Percentiles rank a stretch among this genome's conserved stretches.
Evolutionary conservation across 208 protist species (phyloP).

Genomic region (Acanthamoeba lenticulata): DNA sequence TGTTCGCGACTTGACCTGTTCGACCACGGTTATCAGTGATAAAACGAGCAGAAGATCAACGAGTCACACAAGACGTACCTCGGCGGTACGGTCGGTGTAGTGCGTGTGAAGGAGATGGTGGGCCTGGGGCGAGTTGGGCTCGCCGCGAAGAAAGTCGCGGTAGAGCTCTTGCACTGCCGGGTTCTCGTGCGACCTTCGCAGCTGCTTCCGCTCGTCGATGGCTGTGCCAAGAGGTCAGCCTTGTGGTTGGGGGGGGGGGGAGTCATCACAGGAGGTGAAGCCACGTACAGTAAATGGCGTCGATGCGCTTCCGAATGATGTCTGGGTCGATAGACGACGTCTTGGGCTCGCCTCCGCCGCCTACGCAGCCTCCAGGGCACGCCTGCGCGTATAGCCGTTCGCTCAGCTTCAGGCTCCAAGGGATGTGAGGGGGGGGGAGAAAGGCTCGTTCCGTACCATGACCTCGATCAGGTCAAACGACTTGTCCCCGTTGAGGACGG

Average conservation of each 20-base stretch:
- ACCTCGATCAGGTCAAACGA: conserved; percentile 78
- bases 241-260: neutral
- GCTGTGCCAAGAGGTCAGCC: neutral
- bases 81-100: conserved; percentile 67
- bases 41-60: neutral
- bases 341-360: conserved; percentile 80
- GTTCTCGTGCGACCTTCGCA: conserved; percentile 75
- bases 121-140: conserved; percentile 66
- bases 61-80: neutral
- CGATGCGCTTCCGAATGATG: conserved; percentile 68
- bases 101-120: conserved; percentile 76
- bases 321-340: conserved; percentile 47
- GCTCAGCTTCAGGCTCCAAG: too few relatives aligned
- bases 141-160: conserved; percentile 53
- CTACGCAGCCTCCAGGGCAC: conserved; percentile 81
- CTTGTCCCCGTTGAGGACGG: neutral
- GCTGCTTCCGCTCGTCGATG: conserved; percentile 64
- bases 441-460: too few relatives aligned
- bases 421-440: too few relatives aligned
- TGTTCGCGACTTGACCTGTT: conserved; percentile 29
- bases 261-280: neutral
- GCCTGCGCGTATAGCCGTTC: too few relatives aligned
- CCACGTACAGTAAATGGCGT: conserved; percentile 70
- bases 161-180: conserved; percentile 69
- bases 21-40: neutral